Evolutionary conservation across 2,329 filamentous ascomycete genomes (phyloP).

Genomic region (Rachicladosporium sp.): DNA sequence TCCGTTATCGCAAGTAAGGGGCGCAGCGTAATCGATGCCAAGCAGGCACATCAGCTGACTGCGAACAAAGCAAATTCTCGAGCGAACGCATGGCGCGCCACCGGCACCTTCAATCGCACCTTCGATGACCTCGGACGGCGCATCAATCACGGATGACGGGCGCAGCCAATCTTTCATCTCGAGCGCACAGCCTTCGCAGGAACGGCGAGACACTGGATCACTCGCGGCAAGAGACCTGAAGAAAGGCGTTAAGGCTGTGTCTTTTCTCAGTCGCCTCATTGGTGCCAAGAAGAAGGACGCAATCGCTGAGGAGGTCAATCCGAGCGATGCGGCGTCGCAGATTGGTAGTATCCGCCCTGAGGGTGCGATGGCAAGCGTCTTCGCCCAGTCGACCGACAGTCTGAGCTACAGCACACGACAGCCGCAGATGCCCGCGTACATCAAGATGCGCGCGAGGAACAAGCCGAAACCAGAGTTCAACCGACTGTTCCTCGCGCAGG

Average conservation of each 20-base stretch:
- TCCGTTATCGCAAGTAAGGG: slow-evolving; percentile 53
- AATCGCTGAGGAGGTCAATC: slow-evolving; percentile 28
- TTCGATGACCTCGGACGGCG: slow-evolving; percentile 25
- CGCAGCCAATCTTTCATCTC: slow-evolving; percentile 2
- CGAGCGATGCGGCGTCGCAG: slow-evolving; percentile 48
- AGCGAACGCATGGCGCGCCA: slow-evolving; percentile 51
- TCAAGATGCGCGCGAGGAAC: slow-evolving; percentile 68
- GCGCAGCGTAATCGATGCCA: slow-evolving; percentile 3
- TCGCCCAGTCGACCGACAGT: slow-evolving; percentile 61
- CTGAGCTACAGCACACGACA: slow-evolving; percentile 71
- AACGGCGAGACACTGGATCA: slow-evolving; percentile 12
- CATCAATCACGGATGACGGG: slow-evolving; percentile 36
- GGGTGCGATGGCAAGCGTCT: slow-evolving; percentile 71
- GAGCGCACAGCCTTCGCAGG: slow-evolving; percentile 9
- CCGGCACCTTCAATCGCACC: slow-evolving; percentile 40
- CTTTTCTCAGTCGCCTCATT: slow-evolving; percentile 81
- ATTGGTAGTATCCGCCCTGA: slow-evolving; percentile 57
- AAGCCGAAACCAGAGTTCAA: slow-evolving; percentile 77
- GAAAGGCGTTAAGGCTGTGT: slow-evolving; percentile 63
- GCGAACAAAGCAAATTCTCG: slow-evolving; percentile 40
- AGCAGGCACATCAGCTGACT: slow-evolving; percentile 3
- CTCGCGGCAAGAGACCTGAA: slow-evolving; percentile 45
- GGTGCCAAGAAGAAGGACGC: slow-evolving; percentile 60
- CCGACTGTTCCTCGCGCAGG: slow-evolving; percentile 80
- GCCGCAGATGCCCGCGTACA: slow-evolving; percentile 82